phyloP scores from a whole-genome alignment of 176 grass and related monocot species.

The Hsuehochloa calcarea region DNA sequence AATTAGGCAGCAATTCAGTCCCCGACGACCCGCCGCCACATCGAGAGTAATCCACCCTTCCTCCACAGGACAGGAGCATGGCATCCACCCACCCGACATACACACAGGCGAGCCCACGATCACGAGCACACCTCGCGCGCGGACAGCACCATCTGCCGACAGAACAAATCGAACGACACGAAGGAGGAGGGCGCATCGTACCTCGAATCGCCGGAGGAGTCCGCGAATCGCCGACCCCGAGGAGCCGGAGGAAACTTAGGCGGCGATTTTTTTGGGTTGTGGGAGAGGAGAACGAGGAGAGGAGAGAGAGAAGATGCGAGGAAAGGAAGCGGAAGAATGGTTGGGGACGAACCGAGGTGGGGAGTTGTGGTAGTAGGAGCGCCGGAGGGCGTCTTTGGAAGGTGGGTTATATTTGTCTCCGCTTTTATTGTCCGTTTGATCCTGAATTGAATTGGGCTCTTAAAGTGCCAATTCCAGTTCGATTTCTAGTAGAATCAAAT shows the following conservation, averaged over 20 bases:
- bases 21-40: neutral
- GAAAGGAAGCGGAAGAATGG: neutral
- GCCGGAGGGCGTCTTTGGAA: neutral
- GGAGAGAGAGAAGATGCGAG: neutral
- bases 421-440: neutral
- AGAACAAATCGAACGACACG: neutral
- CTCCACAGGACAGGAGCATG: neutral
- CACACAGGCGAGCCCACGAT: neutral
- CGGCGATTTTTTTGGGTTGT: neutral
- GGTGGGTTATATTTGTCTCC: neutral
- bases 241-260: neutral
- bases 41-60: neutral
- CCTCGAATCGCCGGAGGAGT: too few relatives aligned
- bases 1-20: conserved; percentile 5
- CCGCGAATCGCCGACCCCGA: neutral
- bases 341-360: neutral
- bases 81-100: neutral
- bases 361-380: neutral
- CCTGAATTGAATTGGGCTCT: too few relatives aligned
- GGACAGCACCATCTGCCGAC: neutral
- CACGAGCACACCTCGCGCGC: neutral
- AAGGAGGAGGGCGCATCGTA: neutral
- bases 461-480: too few relatives aligned
- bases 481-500: too few relatives aligned
- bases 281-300: too few relatives aligned